Evolutionary conservation across 2,329 filamentous ascomycete genomes (phyloP).

Genomic region (Epicoccum nigrum): DNA sequence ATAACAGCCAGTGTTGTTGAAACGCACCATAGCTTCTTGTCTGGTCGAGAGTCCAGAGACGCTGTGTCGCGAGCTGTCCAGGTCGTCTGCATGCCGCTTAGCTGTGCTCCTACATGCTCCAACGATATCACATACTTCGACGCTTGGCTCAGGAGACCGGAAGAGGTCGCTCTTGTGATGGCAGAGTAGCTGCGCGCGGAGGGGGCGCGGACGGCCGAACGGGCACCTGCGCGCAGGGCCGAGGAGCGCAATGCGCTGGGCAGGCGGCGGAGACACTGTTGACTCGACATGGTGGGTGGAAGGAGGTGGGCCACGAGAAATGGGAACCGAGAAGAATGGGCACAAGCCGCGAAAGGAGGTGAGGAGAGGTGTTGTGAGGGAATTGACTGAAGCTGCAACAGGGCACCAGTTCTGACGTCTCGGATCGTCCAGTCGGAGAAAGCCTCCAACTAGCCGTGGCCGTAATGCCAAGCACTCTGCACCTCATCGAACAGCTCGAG

Average conservation of each 20-base stretch:
- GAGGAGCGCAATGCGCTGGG: slow-evolving; percentile 38
- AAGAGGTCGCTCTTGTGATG: slow-evolving; percentile 41
- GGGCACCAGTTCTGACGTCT: slow-evolving; percentile 36
- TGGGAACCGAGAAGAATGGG: slow-evolving; percentile 14
- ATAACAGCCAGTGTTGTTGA: background rate
- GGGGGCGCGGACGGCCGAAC: slow-evolving; percentile 31
- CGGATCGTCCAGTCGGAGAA: slow-evolving; percentile 29
- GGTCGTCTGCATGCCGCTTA: slow-evolving; percentile 37
- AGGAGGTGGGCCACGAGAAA: slow-evolving; percentile 17
- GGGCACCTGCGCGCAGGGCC: slow-evolving; percentile 38
- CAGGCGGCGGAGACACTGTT: slow-evolving; percentile 48
- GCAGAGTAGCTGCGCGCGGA: slow-evolving; percentile 44
- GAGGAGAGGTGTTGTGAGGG: slow-evolving; percentile 31
- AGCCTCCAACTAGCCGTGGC: slow-evolving; percentile 30
- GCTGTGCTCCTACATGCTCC: slow-evolving; percentile 4
- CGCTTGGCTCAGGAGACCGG: slow-evolving; percentile 38
- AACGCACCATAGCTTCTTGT: slow-evolving; percentile 44
- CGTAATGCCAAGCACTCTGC: slow-evolving; percentile 30
- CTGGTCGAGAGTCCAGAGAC: slow-evolving; percentile 38
- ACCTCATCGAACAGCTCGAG: slow-evolving; percentile 31
- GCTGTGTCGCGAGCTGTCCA: slow-evolving; percentile 34
- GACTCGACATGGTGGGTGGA: slow-evolving; percentile 41
- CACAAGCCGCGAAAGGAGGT: slow-evolving; percentile 15
- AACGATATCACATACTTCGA: slow-evolving; percentile 36
- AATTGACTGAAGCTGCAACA: slow-evolving; percentile 37